Percentiles rank a stretch among this genome's conserved stretches.
These are phyloP conservation scores for Flaveria brownii DNA, from an alignment of 129 eudicot genomes.

Conservation along the genomic window DNA sequence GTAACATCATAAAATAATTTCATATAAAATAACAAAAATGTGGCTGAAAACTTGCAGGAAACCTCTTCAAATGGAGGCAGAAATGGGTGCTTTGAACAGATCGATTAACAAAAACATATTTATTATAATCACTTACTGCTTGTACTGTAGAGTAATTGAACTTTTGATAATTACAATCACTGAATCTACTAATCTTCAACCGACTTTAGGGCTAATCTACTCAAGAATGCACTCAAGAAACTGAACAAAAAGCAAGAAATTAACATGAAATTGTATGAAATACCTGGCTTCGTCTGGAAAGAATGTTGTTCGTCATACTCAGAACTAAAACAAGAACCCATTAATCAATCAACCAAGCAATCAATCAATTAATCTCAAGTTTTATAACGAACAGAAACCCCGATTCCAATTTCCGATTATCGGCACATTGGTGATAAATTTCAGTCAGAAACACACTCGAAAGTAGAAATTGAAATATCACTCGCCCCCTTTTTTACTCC, in stretches of 20 bases:
- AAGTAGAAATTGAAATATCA: conserved; percentile 3
- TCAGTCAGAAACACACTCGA: conserved; percentile 13
- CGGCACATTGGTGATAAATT: conserved; percentile 20
- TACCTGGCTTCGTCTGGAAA: conserved; percentile 44
- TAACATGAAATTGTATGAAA: conserved; percentile 16
- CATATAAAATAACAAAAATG: not conserved
- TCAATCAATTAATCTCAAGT: conserved; percentile 8
- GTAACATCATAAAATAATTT: not conserved
- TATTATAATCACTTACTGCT: not conserved
- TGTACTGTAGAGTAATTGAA: too few species aligned
- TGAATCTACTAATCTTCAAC: conserved; percentile 22
- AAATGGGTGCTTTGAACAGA: not conserved
- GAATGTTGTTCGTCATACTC: conserved; percentile 46
- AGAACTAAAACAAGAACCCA: conserved; percentile 73
- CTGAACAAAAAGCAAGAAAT: not conserved
- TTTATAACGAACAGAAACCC: conserved; percentile 28
- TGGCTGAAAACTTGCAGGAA: not conserved
- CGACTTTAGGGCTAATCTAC: conserved; percentile 24
- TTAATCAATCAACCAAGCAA: conserved; percentile 30
- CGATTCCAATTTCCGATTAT: conserved; percentile 43
- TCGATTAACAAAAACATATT: not conserved
- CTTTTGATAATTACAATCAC: not conserved
- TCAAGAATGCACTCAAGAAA: conserved; percentile 21
- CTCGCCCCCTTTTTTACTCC: not conserved
- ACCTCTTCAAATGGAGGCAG: not conserved